These are phyloP conservation scores for Trametes polyzona DNA, from an alignment of 1,284 basidiomycete genomes.

Conservation along the genomic window DNA sequence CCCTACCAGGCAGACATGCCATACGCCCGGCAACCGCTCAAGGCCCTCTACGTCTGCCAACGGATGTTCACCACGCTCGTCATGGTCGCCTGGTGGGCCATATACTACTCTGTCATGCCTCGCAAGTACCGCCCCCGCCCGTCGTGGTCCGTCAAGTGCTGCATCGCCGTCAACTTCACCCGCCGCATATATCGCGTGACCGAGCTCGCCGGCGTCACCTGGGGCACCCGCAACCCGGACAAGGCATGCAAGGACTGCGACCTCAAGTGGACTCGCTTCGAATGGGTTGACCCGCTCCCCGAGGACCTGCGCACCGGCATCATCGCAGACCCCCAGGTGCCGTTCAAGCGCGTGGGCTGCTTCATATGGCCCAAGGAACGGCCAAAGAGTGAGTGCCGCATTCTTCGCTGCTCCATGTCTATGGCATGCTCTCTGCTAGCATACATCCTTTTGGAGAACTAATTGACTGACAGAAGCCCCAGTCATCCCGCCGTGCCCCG, in stretches of 20 bases:
- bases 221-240: slow-evolving; percentile 50
- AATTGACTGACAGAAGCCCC: not conserved
- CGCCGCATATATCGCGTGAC: slow-evolving; percentile 54
- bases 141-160: slow-evolving; percentile 52
- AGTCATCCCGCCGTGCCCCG: slow-evolving; percentile 14
- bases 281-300: slow-evolving; percentile 49
- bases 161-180: slow-evolving; percentile 53
- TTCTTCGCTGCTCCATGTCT: not conserved
- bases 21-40: slow-evolving; percentile 50
- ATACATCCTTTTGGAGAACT: too few relatives aligned
- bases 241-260: slow-evolving; percentile 33
- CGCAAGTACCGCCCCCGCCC: slow-evolving; percentile 46
- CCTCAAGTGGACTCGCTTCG: slow-evolving; percentile 50
- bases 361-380: slow-evolving; percentile 50
- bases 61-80: slow-evolving; percentile 50
- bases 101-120: slow-evolving; percentile 46
- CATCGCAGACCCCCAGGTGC: slow-evolving; percentile 42
- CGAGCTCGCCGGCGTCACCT: slow-evolving; percentile 56
- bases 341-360: slow-evolving; percentile 48
- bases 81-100: slow-evolving; percentile 48
- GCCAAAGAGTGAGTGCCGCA: slow-evolving; percentile 25
- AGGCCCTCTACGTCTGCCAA: slow-evolving; percentile 50
- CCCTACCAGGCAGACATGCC: slow-evolving; percentile 35
- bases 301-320: slow-evolving; percentile 45
- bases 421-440: too few relatives aligned